Evolutionary conservation across 2,329 filamentous ascomycete genomes (phyloP), one percentile per base, ranked within the genome.

Genomic region (Fusarium phyllophilum): DNA sequence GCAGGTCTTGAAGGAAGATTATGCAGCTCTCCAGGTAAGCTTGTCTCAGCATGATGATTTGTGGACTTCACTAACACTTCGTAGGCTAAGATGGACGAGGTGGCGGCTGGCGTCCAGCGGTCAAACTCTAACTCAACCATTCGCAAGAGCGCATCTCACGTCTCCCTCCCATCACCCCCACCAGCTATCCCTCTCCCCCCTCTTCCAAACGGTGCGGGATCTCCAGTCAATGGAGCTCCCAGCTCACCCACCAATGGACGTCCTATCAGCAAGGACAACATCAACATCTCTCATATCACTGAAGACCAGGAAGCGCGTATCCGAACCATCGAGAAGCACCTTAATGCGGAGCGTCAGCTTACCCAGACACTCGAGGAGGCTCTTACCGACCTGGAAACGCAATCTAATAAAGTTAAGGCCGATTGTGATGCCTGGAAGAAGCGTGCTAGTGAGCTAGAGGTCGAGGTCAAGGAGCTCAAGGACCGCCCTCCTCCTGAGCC

Each of bases 301-400:
- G 96, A 98, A 79, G 96, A 99, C 78, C 95, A 98, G 82, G 96
- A 99, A 81, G 93, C 94, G 48, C 95, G 95, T 73, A 97, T 99
- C 80, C 92, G 93, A 68, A 97, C 94, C 12, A 97, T 99, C 72
- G 96, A 99, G 86, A 98, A 98, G 86, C 95, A 98, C 80, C 89
- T 99, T 31, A 93, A 93, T 74, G 96, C 96, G 8, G 96, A 99
- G 86, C 97, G 97, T 81, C 96, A 98, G 82, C 91, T 99, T 67
- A 99, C 96, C 1, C 92, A 94, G 54, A 98, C 96, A 5, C 89
- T 99, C 44, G 96, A 99, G 82, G 96, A 98, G 84, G 96, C 96
- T 12, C 90, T 99, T 36, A 96, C 94, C 5, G 96, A 99, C 78
- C 90, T 99, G 42, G 96, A 99, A 84, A 90, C 91, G 63, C 95